Evolutionary conservation across 2,329 filamentous ascomycete species (phyloP).

Genomic region (Apiospora saccharicola): DNA sequence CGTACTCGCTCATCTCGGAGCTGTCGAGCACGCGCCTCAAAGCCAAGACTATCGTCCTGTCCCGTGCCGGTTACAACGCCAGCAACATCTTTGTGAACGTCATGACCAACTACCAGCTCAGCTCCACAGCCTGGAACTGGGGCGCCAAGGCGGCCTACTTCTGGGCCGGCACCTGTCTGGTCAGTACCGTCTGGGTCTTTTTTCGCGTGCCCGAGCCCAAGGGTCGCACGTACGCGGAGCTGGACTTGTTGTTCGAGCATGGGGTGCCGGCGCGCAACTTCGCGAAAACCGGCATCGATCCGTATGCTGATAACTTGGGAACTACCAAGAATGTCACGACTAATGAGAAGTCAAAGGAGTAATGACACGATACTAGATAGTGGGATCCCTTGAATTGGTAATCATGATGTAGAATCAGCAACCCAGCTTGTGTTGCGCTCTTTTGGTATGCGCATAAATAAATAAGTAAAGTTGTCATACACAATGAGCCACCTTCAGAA

Average conservation of each 20-base stretch:
- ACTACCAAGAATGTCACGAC: background rate
- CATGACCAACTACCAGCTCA: slow-evolving; percentile 57
- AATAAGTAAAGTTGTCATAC: background rate
- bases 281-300: slow-evolving; percentile 47
- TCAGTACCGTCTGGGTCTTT: slow-evolving; percentile 58
- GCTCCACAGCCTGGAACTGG: slow-evolving; percentile 55
- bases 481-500: background rate
- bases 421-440: background rate
- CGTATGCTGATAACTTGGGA: slow-evolving; percentile 39
- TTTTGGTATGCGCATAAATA: background rate
- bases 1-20: slow-evolving; percentile 60
- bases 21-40: slow-evolving; percentile 61
- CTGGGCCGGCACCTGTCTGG: slow-evolving; percentile 56
- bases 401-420: background rate
- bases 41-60: slow-evolving; percentile 62
- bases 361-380: background rate
- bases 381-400: background rate
- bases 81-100: slow-evolving; percentile 59
- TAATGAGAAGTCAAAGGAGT: background rate
- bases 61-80: slow-evolving; percentile 55
- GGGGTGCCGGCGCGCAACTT: slow-evolving; percentile 50
- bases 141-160: slow-evolving; percentile 56
- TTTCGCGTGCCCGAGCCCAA: slow-evolving; percentile 62
- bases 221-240: slow-evolving; percentile 53
- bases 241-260: slow-evolving; percentile 52